These are phyloP conservation scores for Quercus aquifolioides DNA, from an alignment of 306 rosid genomes.

Conservation along the genomic window DNA sequence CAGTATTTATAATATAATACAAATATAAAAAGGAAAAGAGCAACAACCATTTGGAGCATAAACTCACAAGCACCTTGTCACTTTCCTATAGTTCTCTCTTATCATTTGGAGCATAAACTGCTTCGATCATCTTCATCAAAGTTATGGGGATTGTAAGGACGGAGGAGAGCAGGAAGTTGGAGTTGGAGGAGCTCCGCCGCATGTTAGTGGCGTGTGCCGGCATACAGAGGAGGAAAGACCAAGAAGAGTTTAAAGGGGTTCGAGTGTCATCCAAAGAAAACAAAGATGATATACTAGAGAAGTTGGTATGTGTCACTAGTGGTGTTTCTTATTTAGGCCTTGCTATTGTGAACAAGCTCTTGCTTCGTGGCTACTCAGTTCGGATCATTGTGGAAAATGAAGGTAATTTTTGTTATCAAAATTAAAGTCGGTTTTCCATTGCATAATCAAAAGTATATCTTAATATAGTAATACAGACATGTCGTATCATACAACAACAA, in stretches of 20 bases:
- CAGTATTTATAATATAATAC: no score
- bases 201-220: constrained; percentile 38
- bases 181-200: constrained; percentile 50
- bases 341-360: constrained; percentile 62
- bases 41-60: not conserved
- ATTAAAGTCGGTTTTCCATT: no score
- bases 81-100: not conserved
- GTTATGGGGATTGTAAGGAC: constrained; percentile 57
- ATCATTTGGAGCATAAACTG: not conserved
- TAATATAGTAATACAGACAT: not conserved
- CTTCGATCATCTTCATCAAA: no score
- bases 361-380: constrained; percentile 72
- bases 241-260: constrained; percentile 19
- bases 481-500: no score
- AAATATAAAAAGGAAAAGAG: not conserved
- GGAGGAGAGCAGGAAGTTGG: constrained; percentile 44
- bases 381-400: constrained; percentile 55
- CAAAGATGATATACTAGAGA: constrained; percentile 23
- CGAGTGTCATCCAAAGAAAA: not conserved
- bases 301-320: constrained; percentile 70
- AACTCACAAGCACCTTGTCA: not conserved
- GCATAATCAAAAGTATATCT: not conserved
- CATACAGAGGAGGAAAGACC: constrained; percentile 46
- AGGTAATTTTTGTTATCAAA: constrained; percentile 27
- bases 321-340: constrained; percentile 79